A percentile compares a stretch with the other conserved stretches of the same genome.
Conservation (phyloP, 495 filamentous ascomycete species). For the Hypoxylon intermedium region DNA sequence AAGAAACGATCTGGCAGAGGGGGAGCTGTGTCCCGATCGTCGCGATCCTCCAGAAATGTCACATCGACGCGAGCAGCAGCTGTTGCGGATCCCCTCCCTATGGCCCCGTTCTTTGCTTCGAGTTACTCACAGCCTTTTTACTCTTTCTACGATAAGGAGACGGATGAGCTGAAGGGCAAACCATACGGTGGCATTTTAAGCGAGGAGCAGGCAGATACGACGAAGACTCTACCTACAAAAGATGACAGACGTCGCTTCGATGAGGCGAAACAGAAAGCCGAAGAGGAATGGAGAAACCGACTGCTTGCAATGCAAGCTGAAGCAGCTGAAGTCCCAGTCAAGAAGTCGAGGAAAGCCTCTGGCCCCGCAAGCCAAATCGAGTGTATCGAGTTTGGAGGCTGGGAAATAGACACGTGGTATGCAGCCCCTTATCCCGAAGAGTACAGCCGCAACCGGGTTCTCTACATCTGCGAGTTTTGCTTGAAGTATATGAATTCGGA, state of each 20-base stretch:
- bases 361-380: slow-evolving; percentile 95
- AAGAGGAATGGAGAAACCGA: slow-evolving; percentile 82
- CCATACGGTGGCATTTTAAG: slow-evolving; percentile 94
- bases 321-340: slow-evolving; percentile 49
- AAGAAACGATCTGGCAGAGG: slow-evolving; percentile 56
- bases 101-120: slow-evolving; percentile 61
- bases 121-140: slow-evolving; percentile 73
- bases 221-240: slow-evolving; percentile 80
- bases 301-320: slow-evolving; percentile 57
- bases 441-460: slow-evolving; percentile 91
- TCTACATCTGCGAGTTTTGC: slow-evolving; percentile 99
- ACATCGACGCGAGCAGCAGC: slow-evolving; percentile 40
- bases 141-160: slow-evolving; percentile 83
- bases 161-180: slow-evolving; percentile 87
- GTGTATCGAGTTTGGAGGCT: slow-evolving; percentile 96
- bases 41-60: slow-evolving; percentile 47
- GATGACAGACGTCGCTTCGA: slow-evolving; percentile 86
- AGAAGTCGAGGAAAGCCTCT: slow-evolving; percentile 70
- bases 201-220: slow-evolving; percentile 89
- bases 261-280: slow-evolving; percentile 82
- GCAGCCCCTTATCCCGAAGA: slow-evolving; percentile 98
- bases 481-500: slow-evolving; percentile 99
- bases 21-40: slow-evolving; percentile 29
- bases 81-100: slow-evolving; percentile 46
- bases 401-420: slow-evolving; percentile 99